A percentile compares a stretch with the other conserved stretches of the same genome.
Conservation (phyloP, 2,329 filamentous ascomycete genomes). For the Fusarium phyllophilum region DNA sequence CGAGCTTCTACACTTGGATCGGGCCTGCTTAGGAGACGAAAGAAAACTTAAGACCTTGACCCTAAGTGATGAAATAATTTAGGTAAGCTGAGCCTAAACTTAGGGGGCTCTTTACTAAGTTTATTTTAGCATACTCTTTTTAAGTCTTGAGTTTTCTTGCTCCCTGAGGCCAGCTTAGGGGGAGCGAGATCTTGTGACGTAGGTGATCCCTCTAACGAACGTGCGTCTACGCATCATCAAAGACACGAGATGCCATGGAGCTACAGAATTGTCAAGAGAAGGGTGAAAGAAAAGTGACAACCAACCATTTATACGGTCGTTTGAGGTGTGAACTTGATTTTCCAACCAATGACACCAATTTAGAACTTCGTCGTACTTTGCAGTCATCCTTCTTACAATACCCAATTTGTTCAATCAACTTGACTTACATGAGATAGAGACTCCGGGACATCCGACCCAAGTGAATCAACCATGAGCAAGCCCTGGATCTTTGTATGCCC, state of each 20-base stretch:
- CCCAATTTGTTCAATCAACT: background rate
- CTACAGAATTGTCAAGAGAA: background rate
- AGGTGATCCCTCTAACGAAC: background rate
- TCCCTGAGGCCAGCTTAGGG: background rate
- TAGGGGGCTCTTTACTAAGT: too few species aligned
- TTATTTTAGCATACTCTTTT: too few species aligned
- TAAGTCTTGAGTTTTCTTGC: too few species aligned
- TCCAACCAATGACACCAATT: background rate
- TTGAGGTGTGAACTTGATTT: background rate
- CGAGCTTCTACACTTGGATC: constrained; percentile 12
- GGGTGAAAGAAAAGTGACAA: background rate
- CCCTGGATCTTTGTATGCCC: constrained; percentile 63
- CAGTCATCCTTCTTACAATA: background rate
- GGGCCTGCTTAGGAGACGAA: background rate
- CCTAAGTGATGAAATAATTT: too few species aligned
- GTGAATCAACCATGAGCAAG: constrained; percentile 51
- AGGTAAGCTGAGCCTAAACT: too few species aligned
- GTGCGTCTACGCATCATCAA: constrained; percentile 39
- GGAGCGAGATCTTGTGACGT: constrained; percentile 33
- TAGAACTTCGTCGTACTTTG: background rate
- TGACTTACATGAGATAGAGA: background rate
- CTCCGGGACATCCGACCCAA: too few species aligned
- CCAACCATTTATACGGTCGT: background rate
- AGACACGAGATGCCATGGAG: background rate
- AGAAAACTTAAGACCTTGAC: too few species aligned